phyloP scores from a whole-genome alignment of 106 monocot species.

The Dendrobium nobile region DNA sequence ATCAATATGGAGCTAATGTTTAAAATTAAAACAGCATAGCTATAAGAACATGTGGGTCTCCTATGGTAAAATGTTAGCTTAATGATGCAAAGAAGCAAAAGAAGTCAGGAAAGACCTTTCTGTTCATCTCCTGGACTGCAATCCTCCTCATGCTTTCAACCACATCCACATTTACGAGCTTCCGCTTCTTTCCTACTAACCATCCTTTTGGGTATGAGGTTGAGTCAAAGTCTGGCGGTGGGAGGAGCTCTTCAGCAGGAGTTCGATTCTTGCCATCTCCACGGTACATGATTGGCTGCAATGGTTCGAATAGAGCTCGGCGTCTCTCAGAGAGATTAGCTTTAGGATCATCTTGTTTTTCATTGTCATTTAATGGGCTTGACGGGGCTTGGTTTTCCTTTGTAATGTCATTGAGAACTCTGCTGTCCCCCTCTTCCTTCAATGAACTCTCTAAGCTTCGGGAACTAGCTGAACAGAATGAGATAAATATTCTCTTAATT shows the following conservation, averaged over 20 bases:
- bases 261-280: constrained; percentile 9
- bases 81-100: neutral
- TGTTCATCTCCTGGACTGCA: constrained; percentile 92
- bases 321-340: constrained; percentile 51
- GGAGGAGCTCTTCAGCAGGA: constrained; percentile 57
- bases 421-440: constrained; percentile 17
- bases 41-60: too few relatives aligned
- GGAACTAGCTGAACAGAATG: constrained; percentile 29
- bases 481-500: neutral
- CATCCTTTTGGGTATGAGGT: constrained; percentile 76
- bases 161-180: constrained; percentile 90
- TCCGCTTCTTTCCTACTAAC: constrained; percentile 81
- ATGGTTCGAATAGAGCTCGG: constrained; percentile 75
- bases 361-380: constrained; percentile 16
- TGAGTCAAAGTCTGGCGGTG: constrained; percentile 84
- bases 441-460: constrained; percentile 42
- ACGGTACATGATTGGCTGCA: constrained; percentile 32
- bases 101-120: constrained; percentile 61
- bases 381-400: neutral
- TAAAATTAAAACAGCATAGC: too few relatives aligned
- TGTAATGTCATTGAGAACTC: constrained; percentile 4
- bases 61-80: neutral
- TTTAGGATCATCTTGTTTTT: constrained; percentile 16
- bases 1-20: too few relatives aligned
- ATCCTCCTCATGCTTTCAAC: constrained; percentile 94